Evolutionary conservation across 2,329 filamentous ascomycete species (phyloP).

Genomic region (Epichloe typhina): DNA sequence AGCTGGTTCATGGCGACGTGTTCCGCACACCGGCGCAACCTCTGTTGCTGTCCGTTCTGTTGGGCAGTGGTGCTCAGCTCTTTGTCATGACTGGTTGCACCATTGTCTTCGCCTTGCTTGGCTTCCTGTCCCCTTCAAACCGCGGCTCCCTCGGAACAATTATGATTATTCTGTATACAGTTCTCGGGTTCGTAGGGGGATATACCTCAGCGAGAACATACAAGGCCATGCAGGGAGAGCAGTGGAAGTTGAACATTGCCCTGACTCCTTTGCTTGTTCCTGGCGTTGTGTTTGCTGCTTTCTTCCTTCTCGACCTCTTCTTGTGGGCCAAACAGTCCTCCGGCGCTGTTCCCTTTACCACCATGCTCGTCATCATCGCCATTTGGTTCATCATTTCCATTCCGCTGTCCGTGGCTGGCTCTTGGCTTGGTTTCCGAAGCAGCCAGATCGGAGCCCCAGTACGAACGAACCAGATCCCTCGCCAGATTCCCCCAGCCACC

Average conservation of each 20-base stretch:
- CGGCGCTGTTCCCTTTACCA: constrained; percentile 89
- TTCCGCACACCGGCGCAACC: constrained; percentile 80
- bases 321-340: constrained; percentile 88
- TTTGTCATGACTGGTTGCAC: constrained; percentile 97
- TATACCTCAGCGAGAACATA: constrained; percentile 85
- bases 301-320: constrained; percentile 93
- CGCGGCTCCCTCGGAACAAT: constrained; percentile 87
- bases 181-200: constrained; percentile 90
- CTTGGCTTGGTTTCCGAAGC: constrained; percentile 84
- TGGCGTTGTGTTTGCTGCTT: constrained; percentile 69
- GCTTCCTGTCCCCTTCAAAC: constrained; percentile 91
- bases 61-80: constrained; percentile 88
- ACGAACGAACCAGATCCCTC: constrained; percentile 93
- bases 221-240: constrained; percentile 83
- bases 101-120: constrained; percentile 83
- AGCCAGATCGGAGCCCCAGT: constrained; percentile 63
- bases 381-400: constrained; percentile 98
- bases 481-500: constrained; percentile 81
- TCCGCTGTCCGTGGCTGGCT: constrained; percentile 77
- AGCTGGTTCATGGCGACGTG: constrained; percentile 92
- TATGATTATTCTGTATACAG: constrained; percentile 83
- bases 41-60: constrained; percentile 70
- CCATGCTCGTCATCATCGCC: constrained; percentile 82
- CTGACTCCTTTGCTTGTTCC: constrained; percentile 80
- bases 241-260: constrained; percentile 88